Evolutionary conservation across 257 asterid genomes (phyloP), one percentile per base, ranked within the genome.

Genomic region (Thymus mandschuricus): DNA sequence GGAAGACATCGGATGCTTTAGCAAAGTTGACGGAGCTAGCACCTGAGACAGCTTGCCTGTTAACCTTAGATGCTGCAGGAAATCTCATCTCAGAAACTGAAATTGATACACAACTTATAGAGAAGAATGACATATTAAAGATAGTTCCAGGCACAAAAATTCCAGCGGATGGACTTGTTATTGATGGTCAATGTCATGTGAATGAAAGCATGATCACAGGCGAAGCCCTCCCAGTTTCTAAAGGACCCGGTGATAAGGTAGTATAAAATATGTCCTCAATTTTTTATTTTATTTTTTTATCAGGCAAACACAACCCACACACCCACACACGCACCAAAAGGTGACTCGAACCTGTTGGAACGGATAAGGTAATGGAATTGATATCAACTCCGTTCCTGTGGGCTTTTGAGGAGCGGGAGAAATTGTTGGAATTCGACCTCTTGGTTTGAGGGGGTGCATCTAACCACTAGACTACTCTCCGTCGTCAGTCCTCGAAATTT

Each of bases 181-280:
- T 89, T 83, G 91, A 87, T 72, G 98, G 98, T 73, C 91, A 94
- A 80, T 91, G 97, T 81, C 86, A 89, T 68, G 96, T 94, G 74
- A 94, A 94, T 72, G 98, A 94, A 83, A 94, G 98, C 82, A 94
- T 94, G 98, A 86, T 94, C 78, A 94, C 97, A 6, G 98, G 98
- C 62, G 98, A 93, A 79, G 94, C 98, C 52, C 75, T 82, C 75
- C 96, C 96, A 51, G 94, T 94, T 66, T 75, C 89, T 70, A 94
- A 94, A 88, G 89, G 71, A 69, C 87, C 89, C 55, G 98, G 96
- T 71, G 98, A 94, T 76, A 94, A 94, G 96, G 98, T 91, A 82
- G 33, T 72, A 70, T 60, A 12, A 54, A 66, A 15, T 52, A 58
- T 66, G 70, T n/a, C 49, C 58, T 29, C 11, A 31, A n/a, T n/a